Percentiles rank a stretch among this genome's conserved stretches.
These are phyloP conservation scores for Haematococcus lacustris DNA, from an alignment of 139 green algal species.

Conservation along the genomic window DNA sequence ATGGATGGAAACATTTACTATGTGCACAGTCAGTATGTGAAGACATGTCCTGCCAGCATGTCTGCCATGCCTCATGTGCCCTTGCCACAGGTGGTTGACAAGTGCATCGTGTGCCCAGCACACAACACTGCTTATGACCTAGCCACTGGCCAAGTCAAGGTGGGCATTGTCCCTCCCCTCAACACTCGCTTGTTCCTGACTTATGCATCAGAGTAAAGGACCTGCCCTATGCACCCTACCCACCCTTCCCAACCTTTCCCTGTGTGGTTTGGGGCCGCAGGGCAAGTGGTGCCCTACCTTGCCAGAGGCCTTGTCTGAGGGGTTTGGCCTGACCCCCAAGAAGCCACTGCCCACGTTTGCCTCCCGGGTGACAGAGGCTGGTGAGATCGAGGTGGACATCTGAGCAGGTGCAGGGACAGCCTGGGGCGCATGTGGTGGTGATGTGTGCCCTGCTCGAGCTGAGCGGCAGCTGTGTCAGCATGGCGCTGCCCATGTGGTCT, in stretches of 20 bases:
- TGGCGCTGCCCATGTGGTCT: too few relatives aligned
- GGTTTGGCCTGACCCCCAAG: constrained; percentile 18
- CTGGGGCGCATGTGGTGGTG: too few relatives aligned
- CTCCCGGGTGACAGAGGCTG: constrained; percentile 39
- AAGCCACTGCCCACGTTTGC: constrained; percentile 62
- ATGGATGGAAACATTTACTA: too few relatives aligned
- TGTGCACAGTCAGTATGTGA: too few relatives aligned
- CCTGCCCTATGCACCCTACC: neutral
- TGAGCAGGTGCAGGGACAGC: too few relatives aligned
- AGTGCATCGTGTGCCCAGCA: constrained; percentile 63
- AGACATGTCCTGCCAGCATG: too few relatives aligned
- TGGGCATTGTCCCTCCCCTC: neutral
- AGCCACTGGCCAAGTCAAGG: constrained; percentile 31
- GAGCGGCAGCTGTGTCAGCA: too few relatives aligned
- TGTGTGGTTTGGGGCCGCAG: too few relatives aligned
- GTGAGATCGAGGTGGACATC: constrained; percentile 53
- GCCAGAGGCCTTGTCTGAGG: constrained; percentile 5
- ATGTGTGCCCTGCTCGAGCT: too few relatives aligned
- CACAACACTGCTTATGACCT: constrained; percentile 71
- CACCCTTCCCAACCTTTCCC: neutral
- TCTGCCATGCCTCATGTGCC: too few relatives aligned
- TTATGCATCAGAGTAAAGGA: neutral
- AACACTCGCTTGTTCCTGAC: neutral
- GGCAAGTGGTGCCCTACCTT: constrained; percentile 15
- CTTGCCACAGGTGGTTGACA: constrained; percentile 39